A percentile compares a stretch with the other conserved stretches of the same genome.
These are phyloP conservation scores for Lathyrus oleraceus DNA, from an alignment of 306 rosid species.

Conservation along the genomic window DNA sequence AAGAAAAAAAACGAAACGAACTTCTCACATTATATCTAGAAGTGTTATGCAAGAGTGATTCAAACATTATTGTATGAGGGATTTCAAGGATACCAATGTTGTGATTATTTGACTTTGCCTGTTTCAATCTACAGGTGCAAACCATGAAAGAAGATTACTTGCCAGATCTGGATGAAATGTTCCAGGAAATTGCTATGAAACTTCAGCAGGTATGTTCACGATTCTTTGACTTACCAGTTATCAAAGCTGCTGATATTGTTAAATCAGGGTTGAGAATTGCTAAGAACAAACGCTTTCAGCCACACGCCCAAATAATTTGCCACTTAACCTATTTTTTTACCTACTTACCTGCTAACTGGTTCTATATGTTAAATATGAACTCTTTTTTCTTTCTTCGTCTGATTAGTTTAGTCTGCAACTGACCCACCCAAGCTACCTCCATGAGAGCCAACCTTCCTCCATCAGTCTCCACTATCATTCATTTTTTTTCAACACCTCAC, in stretches of 20 bases:
- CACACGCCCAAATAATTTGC: too few species aligned
- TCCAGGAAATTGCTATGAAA: constrained; percentile 52
- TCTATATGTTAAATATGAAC: too few species aligned
- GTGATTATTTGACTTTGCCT: constrained; percentile 30
- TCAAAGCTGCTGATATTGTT: constrained; percentile 6
- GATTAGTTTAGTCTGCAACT: too few species aligned
- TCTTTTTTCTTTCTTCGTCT: too few species aligned
- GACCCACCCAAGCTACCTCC: too few species aligned
- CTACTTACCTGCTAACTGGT: too few species aligned
- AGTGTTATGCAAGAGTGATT: neutral
- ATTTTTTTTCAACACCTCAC: too few species aligned
- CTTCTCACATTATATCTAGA: constrained; percentile 1
- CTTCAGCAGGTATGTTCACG: constrained; percentile 59
- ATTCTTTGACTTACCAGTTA: constrained; percentile 10
- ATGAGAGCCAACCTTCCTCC: too few species aligned
- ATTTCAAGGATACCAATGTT: constrained; percentile 25
- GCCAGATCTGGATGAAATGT: constrained; percentile 62
- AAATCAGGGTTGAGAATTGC: neutral
- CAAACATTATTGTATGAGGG: constrained; percentile 38
- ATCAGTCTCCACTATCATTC: too few species aligned
- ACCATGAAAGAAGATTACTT: constrained; percentile 65
- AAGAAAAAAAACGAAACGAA: neutral
- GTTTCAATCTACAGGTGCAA: constrained; percentile 57
- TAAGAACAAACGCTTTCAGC: too few species aligned
- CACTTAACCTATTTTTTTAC: too few species aligned